A percentile compares a stretch with the other conserved stretches of the same genome.
Evolutionary conservation across 164 flowering plant genomes (phyloP).

Genomic region (Piper betle): DNA sequence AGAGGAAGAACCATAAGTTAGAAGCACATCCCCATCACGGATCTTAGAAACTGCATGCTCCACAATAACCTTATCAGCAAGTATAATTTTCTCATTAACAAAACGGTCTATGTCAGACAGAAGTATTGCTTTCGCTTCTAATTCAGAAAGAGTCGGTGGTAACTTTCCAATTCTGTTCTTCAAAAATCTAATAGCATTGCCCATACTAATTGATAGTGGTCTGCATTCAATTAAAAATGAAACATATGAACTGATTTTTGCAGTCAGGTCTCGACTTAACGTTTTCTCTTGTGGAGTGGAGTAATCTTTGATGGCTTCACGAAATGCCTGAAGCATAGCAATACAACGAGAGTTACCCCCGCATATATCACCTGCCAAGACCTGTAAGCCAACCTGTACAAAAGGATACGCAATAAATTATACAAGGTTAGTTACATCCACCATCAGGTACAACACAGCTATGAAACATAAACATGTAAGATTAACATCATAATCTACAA

Average conservation of each 20-base stretch:
- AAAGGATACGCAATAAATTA: neutral
- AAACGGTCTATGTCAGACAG: conserved; percentile 60
- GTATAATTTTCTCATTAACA: conserved; percentile 69
- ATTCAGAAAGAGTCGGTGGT: conserved; percentile 52
- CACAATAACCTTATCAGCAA: conserved; percentile 80
- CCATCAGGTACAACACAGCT: neutral
- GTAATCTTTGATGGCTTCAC: conserved; percentile 64
- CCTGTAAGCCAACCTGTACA: conserved; percentile 69
- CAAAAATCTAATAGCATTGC: conserved; percentile 75
- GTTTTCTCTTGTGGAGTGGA: conserved; percentile 64
- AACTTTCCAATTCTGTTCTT: conserved; percentile 58
- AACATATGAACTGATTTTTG: conserved; percentile 63
- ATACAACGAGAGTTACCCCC: conserved; percentile 90
- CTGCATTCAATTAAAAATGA: conserved; percentile 74
- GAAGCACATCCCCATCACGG: conserved; percentile 87
- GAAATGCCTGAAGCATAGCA: conserved; percentile 90
- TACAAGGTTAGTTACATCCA: conserved; percentile 3
- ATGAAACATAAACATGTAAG: neutral
- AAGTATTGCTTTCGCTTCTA: conserved; percentile 68
- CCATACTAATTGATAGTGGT: conserved; percentile 94
- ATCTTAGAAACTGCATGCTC: conserved; percentile 82
- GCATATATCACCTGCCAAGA: conserved; percentile 59
- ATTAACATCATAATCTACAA: too few species aligned
- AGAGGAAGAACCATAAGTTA: conserved; percentile 68
- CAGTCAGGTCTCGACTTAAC: conserved; percentile 62